Percentiles rank a stretch among this genome's conserved stretches.
Conservation (phyloP, 179 eudicot species). For the Nepenthes alata region DNA sequence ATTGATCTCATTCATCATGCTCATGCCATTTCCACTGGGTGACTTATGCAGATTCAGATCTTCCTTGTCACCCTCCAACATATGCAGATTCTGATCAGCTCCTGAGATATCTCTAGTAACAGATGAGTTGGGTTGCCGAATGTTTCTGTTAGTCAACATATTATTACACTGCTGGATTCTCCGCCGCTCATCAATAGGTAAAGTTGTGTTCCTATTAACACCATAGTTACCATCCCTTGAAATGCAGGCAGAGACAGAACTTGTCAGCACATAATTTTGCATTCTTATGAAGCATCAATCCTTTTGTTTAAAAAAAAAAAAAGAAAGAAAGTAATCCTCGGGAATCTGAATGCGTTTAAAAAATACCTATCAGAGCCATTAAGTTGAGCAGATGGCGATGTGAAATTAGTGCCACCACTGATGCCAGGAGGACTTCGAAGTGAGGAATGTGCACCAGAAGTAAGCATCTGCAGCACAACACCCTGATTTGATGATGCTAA, state of each 20-base stretch:
- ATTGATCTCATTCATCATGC: constrained; percentile 41
- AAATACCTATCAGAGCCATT: constrained; percentile 46
- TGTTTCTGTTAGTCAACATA: constrained; percentile 54
- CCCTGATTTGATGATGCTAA: constrained; percentile 43
- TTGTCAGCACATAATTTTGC: neutral
- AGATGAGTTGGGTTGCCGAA: constrained; percentile 35
- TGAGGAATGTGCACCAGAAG: constrained; percentile 42
- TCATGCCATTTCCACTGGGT: constrained; percentile 63
- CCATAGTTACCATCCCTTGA: constrained; percentile 58
- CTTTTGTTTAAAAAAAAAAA: too few relatives aligned
- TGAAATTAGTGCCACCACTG: constrained; percentile 40
- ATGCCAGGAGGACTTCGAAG: constrained; percentile 42
- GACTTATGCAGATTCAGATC: neutral
- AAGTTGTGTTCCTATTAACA: constrained; percentile 46
- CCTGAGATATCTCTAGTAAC: constrained; percentile 58
- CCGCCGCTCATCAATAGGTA: constrained; percentile 71
- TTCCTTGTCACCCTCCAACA: constrained; percentile 28
- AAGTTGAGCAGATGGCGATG: constrained; percentile 49
- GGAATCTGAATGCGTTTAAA: constrained; percentile 1
- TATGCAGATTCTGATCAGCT: constrained; percentile 55
- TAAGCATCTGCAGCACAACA: constrained; percentile 30
- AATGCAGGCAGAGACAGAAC: constrained; percentile 4
- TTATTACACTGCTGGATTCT: constrained; percentile 69
- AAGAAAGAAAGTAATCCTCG: constrained; percentile 2
- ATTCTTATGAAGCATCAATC: constrained; percentile 1